Conservation (phyloP, 2,329 filamentous ascomycete species). For the Fusarium verticillioides region DNA sequence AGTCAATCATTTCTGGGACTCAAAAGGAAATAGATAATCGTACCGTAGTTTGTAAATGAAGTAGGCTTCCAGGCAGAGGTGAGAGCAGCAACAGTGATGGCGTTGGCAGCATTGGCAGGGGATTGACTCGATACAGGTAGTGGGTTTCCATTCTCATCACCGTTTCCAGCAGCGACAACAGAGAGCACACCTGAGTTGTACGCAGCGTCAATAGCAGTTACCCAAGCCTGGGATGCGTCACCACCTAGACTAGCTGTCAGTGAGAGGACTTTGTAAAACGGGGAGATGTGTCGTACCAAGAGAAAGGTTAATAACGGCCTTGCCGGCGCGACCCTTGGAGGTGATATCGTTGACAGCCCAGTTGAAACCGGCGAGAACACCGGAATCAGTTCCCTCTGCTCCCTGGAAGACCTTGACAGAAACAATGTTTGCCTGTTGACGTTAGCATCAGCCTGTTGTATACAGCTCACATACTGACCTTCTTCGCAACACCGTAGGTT, state of each 20-base stretch:
- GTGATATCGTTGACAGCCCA: neutral
- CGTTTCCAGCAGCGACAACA: neutral
- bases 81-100: neutral
- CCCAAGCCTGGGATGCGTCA: neutral
- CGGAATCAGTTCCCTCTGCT: neutral
- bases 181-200: neutral
- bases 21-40: neutral
- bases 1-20: neutral
- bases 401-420: neutral
- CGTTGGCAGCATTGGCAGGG: neutral
- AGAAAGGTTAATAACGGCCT: neutral
- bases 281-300: neutral
- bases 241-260: neutral
- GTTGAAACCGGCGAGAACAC: neutral
- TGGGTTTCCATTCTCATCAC: neutral
- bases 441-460: neutral
- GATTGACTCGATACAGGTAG: neutral
- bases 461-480: neutral
- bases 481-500: neutral
- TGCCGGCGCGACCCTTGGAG: neutral
- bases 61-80: neutral
- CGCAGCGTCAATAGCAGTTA: neutral
- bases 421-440: neutral
- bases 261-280: neutral
- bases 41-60: neutral